Conservation (phyloP, 257 asterid species). For the Nicotiana benthamiana region DNA sequence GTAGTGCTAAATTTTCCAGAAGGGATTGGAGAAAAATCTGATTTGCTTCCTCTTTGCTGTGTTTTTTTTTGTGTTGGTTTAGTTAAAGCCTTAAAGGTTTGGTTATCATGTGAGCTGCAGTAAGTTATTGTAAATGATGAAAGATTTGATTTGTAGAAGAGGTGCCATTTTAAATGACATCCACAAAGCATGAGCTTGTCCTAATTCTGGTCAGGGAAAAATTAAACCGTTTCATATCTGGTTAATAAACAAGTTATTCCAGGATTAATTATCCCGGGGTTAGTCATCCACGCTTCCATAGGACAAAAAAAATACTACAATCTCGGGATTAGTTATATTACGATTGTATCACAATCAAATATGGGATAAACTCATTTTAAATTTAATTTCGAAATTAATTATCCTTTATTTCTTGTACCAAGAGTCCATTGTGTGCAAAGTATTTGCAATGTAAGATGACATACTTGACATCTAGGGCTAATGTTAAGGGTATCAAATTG, state of each 20-base stretch:
- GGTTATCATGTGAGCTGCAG: background rate
- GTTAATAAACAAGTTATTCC: too few species aligned
- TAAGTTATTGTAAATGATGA: background rate
- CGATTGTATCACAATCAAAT: too few species aligned
- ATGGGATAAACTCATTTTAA: too few species aligned
- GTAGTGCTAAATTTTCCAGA: conserved; percentile 1
- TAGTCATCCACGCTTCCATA: too few species aligned
- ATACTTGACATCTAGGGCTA: background rate
- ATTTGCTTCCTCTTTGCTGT: background rate
- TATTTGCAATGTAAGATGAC: too few species aligned
- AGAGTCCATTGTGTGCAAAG: too few species aligned
- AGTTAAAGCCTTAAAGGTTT: background rate
- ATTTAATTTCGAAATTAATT: too few species aligned
- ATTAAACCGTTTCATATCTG: background rate
- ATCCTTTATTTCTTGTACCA: too few species aligned
- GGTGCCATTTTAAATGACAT: background rate
- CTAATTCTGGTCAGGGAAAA: background rate
- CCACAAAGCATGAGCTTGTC: background rate
- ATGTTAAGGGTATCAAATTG: background rate
- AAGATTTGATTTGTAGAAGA: background rate
- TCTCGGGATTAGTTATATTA: too few species aligned
- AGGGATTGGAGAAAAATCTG: background rate
- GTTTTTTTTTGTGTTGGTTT: background rate
- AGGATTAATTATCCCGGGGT: too few species aligned
- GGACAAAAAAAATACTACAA: too few species aligned